Evolutionary conservation across 2,329 filamentous ascomycete species (phyloP).

Genomic region (Alternaria ethzedia): DNA sequence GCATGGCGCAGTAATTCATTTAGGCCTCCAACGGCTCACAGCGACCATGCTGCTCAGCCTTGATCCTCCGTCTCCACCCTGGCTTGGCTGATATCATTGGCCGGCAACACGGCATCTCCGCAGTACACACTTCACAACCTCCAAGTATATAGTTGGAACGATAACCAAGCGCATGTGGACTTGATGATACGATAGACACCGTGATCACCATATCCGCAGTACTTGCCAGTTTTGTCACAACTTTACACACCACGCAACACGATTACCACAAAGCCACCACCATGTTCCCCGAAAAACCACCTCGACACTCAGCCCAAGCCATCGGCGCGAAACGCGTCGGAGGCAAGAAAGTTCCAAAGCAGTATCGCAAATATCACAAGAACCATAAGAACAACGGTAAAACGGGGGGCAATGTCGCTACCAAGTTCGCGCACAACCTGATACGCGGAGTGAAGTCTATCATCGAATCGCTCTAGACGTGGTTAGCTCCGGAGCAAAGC

Average conservation of each 20-base stretch:
- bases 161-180: not conserved
- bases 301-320: constrained; percentile 22
- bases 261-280: not conserved
- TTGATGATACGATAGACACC: not conserved
- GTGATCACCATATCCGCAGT: not conserved
- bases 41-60: not conserved
- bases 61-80: not conserved
- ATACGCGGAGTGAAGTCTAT: constrained; percentile 3
- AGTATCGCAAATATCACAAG: constrained; percentile 21
- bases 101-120: constrained; percentile 12
- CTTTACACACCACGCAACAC: not conserved
- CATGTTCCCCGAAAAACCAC: constrained; percentile 14
- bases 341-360: constrained; percentile 25
- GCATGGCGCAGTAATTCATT: not conserved
- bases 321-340: constrained; percentile 21
- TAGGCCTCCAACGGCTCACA: not conserved
- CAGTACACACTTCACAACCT: not conserved
- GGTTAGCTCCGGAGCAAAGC: not conserved
- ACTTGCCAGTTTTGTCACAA: not conserved
- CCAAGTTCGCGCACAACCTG: not conserved
- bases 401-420: constrained; percentile 2
- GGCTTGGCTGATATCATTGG: constrained; percentile 21
- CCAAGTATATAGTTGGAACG: not conserved
- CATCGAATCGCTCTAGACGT: not conserved
- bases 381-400: constrained; percentile 7